Percentiles rank a stretch among this genome's conserved stretches.
These are phyloP conservation scores for Ogataea salicorniae DNA, from an alignment of 805 yeast genomes.

Conservation along the genomic window DNA sequence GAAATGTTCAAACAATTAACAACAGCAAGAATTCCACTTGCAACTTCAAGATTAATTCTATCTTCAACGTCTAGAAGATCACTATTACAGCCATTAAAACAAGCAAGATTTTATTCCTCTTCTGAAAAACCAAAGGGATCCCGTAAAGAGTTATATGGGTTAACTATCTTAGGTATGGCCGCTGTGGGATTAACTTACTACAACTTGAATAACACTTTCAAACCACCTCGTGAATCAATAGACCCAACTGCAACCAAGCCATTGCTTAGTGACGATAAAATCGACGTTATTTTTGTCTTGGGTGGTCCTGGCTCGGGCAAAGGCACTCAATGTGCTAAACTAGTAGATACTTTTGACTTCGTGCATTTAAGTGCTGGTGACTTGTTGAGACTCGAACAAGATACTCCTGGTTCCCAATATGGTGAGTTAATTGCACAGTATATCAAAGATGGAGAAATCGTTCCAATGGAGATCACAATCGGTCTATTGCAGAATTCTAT, in stretches of 20 bases:
- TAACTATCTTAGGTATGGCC: slow-evolving; percentile 24
- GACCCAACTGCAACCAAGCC: slow-evolving; percentile 24
- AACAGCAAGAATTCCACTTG: too few relatives aligned
- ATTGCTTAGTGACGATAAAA: slow-evolving; percentile 53
- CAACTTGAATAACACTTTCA: slow-evolving; percentile 23
- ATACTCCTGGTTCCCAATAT: slow-evolving; percentile 71
- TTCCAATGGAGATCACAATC: slow-evolving; percentile 89
- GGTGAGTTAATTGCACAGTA: slow-evolving; percentile 82
- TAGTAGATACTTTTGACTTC: slow-evolving; percentile 76
- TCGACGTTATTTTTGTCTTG: slow-evolving; percentile 80
- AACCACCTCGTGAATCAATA: slow-evolving; percentile 30
- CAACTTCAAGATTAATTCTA: too few relatives aligned
- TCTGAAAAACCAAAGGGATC: slow-evolving; percentile 3
- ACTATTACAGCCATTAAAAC: too few relatives aligned
- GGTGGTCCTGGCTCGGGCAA: slow-evolving; percentile 99
- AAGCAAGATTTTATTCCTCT: slow-evolving; percentile 8
- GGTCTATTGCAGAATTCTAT: slow-evolving; percentile 81
- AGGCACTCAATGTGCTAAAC: slow-evolving; percentile 90
- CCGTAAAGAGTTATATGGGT: slow-evolving; percentile 21
- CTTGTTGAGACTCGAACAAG: slow-evolving; percentile 86
- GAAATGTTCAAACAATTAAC: too few relatives aligned
- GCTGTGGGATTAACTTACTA: slow-evolving; percentile 32
- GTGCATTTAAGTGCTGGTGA: slow-evolving; percentile 96
- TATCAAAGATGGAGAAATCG: slow-evolving; percentile 85
- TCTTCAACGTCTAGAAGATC: too few relatives aligned